Evolutionary conservation across 768 basidiomycete species (phyloP), one percentile per base, ranked within the genome.

Genomic region (Tricholoma saponaceum): DNA sequence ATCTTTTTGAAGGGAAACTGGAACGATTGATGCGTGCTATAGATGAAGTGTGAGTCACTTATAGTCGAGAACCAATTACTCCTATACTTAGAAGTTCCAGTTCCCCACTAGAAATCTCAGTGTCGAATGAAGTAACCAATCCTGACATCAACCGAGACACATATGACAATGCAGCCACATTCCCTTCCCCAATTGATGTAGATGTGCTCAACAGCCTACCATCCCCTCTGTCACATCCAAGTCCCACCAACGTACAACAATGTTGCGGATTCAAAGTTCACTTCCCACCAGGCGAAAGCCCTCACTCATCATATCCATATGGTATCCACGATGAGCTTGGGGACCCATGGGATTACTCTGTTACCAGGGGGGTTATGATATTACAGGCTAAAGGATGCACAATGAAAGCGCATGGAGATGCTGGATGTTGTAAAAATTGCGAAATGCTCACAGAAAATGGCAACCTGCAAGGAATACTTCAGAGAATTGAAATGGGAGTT

Each of bases 401-500:
- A 41, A n/a, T 18, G 2, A 41, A 2, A 41, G 16, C 39, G n/a
- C 39, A 3, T 5, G 6, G n/a, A 41, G 39, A 41, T 18, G 28
- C 4, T 28, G 28, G 28, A 28, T 8, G n/a, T 8, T 41, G 39
- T 16, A 41, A 41, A 16, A 16, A 41, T 8, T 41, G n/a, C 8
- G n/a, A 3, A 16, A 41, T 41, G 39, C 39, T 41, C n/a, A 41
- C 39, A 4, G n/a, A 53, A 25, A 10, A 46, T 63, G 4, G 35
- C 37, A 4, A 28, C 12, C 1, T 39, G 50, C n/a, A 44, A 32
- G 57, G 63, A 18, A 16, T 41, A 7, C 39, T 41, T 41, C n/a
- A 13, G n/a, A 2, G n/a, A 28, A 65, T 63, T 33, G 43, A 56
- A 33, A 41, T 8, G 4, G 39, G 39, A n/a, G 39, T 41, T 3